Percentiles rank a stretch among this genome's conserved stretches.
Conservation (phyloP, 1,284 basidiomycete genomes). For the Ceratobasidium sp. region DNA sequence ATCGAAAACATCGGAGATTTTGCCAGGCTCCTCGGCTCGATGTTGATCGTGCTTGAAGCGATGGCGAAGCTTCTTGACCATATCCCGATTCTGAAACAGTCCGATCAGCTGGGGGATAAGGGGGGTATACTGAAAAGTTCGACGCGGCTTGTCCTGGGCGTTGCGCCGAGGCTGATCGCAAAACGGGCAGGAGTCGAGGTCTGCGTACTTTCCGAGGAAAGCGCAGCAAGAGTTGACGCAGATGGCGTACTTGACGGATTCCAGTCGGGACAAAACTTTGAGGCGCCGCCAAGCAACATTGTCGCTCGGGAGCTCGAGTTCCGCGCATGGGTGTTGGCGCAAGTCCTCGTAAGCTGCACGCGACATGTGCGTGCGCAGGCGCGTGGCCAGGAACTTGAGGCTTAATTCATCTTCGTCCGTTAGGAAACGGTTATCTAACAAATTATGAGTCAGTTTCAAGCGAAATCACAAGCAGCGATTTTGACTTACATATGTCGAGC, state of each 20-base stretch:
- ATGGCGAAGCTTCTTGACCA: constrained; percentile 51
- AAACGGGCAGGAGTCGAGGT: neutral
- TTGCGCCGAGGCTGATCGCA: neutral
- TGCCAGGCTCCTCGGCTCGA: constrained; percentile 30
- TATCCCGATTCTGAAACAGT: constrained; percentile 42
- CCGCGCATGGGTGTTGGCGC: neutral
- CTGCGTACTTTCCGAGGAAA: constrained; percentile 13
- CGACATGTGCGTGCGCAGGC: constrained; percentile 31
- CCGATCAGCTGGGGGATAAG: constrained; percentile 42
- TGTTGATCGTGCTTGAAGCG: constrained; percentile 49
- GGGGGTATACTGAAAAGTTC: constrained; percentile 46
- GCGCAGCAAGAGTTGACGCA: constrained; percentile 20
- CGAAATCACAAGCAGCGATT: neutral
- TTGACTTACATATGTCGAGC: constrained; percentile 21
- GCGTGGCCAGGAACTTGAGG: constrained; percentile 14
- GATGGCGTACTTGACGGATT: neutral
- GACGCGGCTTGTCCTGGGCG: neutral
- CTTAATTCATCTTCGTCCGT: neutral
- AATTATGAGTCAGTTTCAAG: neutral
- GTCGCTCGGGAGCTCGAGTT: constrained; percentile 32
- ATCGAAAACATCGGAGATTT: constrained; percentile 51
- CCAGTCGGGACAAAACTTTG: constrained; percentile 9
- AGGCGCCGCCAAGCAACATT: constrained; percentile 36
- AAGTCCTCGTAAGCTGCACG: constrained; percentile 21
- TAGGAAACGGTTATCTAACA: neutral